Conservation (phyloP, 257 asterid genomes). For the Pogostemon cablin region DNA sequence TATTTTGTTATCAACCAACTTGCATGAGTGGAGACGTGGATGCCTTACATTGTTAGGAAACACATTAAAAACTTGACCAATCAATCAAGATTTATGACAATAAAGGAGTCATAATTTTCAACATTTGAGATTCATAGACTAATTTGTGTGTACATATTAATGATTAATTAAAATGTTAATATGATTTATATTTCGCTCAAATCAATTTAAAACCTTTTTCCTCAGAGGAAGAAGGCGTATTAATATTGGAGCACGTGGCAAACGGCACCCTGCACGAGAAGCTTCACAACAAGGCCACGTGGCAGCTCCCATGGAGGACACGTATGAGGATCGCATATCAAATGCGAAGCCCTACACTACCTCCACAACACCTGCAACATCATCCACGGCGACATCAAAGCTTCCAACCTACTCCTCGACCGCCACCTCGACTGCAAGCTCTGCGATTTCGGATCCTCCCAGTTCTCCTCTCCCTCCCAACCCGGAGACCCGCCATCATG, state of each 20-base stretch:
- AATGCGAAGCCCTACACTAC: conserved; percentile 57
- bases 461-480: conserved; percentile 47
- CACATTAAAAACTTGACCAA: no score
- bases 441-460: conserved; percentile 83
- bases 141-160: background rate
- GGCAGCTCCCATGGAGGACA: conserved; percentile 49
- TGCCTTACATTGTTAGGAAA: no score
- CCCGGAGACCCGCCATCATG: conserved; percentile 34
- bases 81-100: no score
- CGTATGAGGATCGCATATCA: conserved; percentile 65
- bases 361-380: conserved; percentile 57
- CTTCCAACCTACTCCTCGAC: conserved; percentile 66
- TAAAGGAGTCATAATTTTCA: no score
- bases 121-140: no score
- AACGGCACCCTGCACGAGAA: conserved; percentile 68
- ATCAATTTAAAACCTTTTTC: no score
- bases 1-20: no score
- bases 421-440: conserved; percentile 55
- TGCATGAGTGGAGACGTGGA: no score
- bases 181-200: no score
- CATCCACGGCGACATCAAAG: conserved; percentile 71
- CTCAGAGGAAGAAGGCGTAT: conserved; percentile 46
- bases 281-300: conserved; percentile 39
- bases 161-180: background rate
- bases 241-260: conserved; percentile 53